Base-by-base conservation (phyloP, 805 yeast species). In the Ogataea pini region DNA sequence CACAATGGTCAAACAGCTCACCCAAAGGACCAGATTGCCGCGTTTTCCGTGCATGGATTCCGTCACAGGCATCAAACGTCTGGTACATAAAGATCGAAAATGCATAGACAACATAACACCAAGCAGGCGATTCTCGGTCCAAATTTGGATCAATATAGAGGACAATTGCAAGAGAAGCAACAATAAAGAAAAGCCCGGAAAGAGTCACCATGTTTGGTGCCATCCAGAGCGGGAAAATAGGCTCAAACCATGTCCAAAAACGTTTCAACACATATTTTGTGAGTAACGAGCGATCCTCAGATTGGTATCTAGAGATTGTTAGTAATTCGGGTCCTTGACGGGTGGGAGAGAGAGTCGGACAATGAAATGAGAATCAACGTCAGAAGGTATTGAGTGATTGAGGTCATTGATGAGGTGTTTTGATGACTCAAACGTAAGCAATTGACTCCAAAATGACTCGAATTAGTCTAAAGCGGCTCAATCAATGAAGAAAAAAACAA, bases 11-110 rank as follows among this genome's bases (percentile, higher is more conserved):
- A 63, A 92, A 92, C 48, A 91, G 73, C 65, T 91, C 98, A 28
- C 98, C 98, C 59, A 91, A 71, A 1, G 98, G 97, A 2, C 97
- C 94, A 52, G 89, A 80, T 67, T 89, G 95, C n/a, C 95, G 96
- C 1, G 97, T 91, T 61, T 92, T 80, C 63, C 98, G 82, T 19
- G 97, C 97, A 66, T 91, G 98, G 54, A 86, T 79, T 4, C 98
- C 98, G 67, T 91, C 98, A 67, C 96, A 87, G 0, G 96, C 96
- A 67, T 91, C 98, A 65, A 91, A 89, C 0, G 97, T 91, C 65
- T 91, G 98, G 67, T 91, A 91, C 77, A 90, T 72, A 63, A 91
- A 90, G 56, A 91, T 70, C 5, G 96, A 92, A 52, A 86, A 62
- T 0, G 95, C 97, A 64, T 88, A 87, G 38, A 83, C 71, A 56